A percentile compares a stretch with the other conserved stretches of the same genome.
Conservation (phyloP, 768 basidiomycete species). For the Panus rudis region DNA sequence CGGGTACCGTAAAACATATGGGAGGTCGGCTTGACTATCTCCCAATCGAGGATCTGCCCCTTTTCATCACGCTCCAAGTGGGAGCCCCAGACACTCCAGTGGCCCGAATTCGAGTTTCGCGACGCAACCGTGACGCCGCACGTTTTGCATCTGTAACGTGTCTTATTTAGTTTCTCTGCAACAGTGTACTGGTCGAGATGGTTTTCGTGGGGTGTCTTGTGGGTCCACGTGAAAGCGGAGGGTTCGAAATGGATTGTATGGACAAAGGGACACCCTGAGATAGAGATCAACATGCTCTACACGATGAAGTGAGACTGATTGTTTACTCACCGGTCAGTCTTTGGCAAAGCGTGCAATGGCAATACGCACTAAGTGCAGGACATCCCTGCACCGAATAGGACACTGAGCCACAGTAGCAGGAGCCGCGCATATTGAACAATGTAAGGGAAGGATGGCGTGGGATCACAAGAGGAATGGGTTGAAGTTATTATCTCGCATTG, state of each 20-base stretch:
- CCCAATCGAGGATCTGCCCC: constrained; percentile 46
- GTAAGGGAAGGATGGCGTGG: no score
- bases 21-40: constrained; percentile 49
- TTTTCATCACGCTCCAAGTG: constrained; percentile 46
- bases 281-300: neutral
- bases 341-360: constrained; percentile 69
- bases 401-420: constrained; percentile 53
- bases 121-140: constrained; percentile 53
- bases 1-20: constrained; percentile 65
- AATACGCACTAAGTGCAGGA: constrained; percentile 54
- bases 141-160: constrained; percentile 52
- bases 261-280: constrained; percentile 51
- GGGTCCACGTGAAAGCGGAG: constrained; percentile 48
- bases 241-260: constrained; percentile 52
- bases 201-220: constrained; percentile 17
- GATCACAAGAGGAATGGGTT: no score
- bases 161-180: constrained; percentile 49
- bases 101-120: constrained; percentile 39
- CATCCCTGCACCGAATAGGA: constrained; percentile 40
- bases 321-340: constrained; percentile 39
- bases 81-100: constrained; percentile 53
- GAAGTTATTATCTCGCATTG: no score
- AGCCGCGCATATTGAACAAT: constrained; percentile 34
- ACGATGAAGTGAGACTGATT: neutral
- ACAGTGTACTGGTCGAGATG: constrained; percentile 43